These are phyloP conservation scores for Taiwanofungus camphoratus DNA, from an alignment of 1,284 basidiomycete genomes.

Conservation along the genomic window DNA sequence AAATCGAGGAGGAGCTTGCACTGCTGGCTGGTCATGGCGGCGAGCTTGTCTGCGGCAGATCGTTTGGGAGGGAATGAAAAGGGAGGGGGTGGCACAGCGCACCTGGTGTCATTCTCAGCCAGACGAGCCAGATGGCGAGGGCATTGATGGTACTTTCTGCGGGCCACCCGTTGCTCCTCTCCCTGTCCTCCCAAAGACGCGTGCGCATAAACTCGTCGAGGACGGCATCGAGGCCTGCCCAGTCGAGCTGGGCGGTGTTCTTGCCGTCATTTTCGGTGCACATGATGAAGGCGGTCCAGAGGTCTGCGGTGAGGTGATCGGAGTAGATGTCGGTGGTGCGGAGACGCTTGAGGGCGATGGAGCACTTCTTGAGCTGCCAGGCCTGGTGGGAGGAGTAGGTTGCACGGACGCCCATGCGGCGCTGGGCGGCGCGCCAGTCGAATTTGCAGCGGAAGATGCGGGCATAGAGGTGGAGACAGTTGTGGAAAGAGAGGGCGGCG, in stretches of 20 bases:
- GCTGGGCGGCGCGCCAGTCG: slow-evolving; percentile 48
- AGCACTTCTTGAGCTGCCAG: slow-evolving; percentile 43
- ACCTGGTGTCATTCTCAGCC: slow-evolving; percentile 53
- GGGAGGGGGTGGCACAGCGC: slow-evolving; percentile 14
- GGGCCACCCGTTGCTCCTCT: slow-evolving; percentile 47
- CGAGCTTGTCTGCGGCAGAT: slow-evolving; percentile 39
- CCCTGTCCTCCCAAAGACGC: slow-evolving; percentile 41
- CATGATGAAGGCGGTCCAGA: slow-evolving; percentile 60
- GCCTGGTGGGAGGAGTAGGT: slow-evolving; percentile 36
- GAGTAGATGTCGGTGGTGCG: slow-evolving; percentile 33
- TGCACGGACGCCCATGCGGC: slow-evolving; percentile 43
- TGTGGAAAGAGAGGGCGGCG: slow-evolving; percentile 33
- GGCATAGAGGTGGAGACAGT: slow-evolving; percentile 56
- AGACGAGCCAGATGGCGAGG: slow-evolving; percentile 58
- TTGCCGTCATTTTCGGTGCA: slow-evolving; percentile 72
- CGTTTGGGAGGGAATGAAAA: neutral
- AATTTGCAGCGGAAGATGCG: slow-evolving; percentile 57
- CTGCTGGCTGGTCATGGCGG: slow-evolving; percentile 31
- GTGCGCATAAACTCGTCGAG: slow-evolving; percentile 40
- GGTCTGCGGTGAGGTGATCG: slow-evolving; percentile 33
- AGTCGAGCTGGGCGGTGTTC: slow-evolving; percentile 56
- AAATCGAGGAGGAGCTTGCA: slow-evolving; percentile 42
- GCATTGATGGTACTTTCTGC: slow-evolving; percentile 41
- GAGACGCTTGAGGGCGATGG: slow-evolving; percentile 36
- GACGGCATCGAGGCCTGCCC: slow-evolving; percentile 42